These are phyloP conservation scores for Penicillium coffeae DNA, from an alignment of 495 filamentous ascomycete species.

Conservation along the genomic window DNA sequence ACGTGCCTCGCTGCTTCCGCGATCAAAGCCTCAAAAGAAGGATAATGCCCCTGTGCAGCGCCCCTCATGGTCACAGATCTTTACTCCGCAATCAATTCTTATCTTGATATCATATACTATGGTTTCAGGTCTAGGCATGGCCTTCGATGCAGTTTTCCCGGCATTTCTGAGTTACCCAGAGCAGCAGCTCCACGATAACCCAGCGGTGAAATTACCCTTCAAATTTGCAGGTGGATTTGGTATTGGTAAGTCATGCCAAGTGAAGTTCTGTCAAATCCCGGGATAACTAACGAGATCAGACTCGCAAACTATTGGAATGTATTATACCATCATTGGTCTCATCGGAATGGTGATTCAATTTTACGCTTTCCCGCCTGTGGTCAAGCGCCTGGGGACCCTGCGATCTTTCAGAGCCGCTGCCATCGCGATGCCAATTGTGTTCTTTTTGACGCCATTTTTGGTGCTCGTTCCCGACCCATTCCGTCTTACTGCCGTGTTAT, in stretches of 20 bases:
- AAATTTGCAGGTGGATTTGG: slow-evolving; percentile 78
- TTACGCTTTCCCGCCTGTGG: slow-evolving; percentile 68
- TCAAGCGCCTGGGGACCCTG: slow-evolving; percentile 65
- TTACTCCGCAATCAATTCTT: slow-evolving; percentile 69
- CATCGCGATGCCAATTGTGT: slow-evolving; percentile 64
- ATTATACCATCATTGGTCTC: slow-evolving; percentile 73
- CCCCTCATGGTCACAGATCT: slow-evolving; percentile 60
- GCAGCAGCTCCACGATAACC: slow-evolving; percentile 51
- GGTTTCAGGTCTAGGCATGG: slow-evolving; percentile 70
- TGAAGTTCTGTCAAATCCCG: too few relatives aligned
- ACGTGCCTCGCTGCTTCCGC: slow-evolving; percentile 30
- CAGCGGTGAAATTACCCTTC: slow-evolving; percentile 62
- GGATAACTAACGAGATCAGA: slow-evolving; percentile 19
- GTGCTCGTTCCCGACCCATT: slow-evolving; percentile 50
- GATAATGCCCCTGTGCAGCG: slow-evolving; percentile 22
- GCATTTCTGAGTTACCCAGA: slow-evolving; percentile 75
- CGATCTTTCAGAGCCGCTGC: slow-evolving; percentile 59
- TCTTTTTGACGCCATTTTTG: slow-evolving; percentile 70
- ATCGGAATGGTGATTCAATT: slow-evolving; percentile 74
- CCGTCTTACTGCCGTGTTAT: slow-evolving; percentile 41
- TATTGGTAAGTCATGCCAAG: slow-evolving; percentile 37
- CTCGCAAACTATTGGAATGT: slow-evolving; percentile 66
- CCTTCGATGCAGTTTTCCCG: slow-evolving; percentile 75
- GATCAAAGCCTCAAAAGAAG: slow-evolving; percentile 3
- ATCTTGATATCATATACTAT: slow-evolving; percentile 73